Percentiles rank a stretch among this genome's conserved stretches.
Evolutionary conservation across 495 filamentous ascomycete species (phyloP).

Genomic region (Daldinia childiae): DNA sequence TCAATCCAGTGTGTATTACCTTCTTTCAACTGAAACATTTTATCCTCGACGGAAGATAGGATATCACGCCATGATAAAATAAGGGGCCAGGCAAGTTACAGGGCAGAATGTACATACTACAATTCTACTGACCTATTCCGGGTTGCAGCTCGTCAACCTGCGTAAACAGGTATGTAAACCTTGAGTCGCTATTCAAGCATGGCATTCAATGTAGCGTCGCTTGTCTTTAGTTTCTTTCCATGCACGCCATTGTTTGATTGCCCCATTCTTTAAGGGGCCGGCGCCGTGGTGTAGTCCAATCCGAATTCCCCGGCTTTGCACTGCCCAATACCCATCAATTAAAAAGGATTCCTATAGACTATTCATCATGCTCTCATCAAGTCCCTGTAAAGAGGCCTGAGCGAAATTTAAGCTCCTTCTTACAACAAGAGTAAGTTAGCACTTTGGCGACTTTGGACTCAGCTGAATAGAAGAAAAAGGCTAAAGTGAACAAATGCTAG

Average conservation of each 20-base stretch:
- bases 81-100: neutral
- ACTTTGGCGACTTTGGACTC: neutral
- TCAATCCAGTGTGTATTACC: neutral
- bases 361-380: neutral
- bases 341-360: neutral
- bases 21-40: neutral
- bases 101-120: neutral
- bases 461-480: neutral
- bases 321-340: neutral
- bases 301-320: neutral
- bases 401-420: neutral
- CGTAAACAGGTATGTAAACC: neutral
- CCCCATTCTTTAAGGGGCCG: slow-evolving; percentile 2
- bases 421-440: neutral
- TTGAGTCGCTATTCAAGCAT: neutral
- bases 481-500: neutral
- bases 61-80: slow-evolving; percentile 5
- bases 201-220: neutral
- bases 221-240: slow-evolving; percentile 2
- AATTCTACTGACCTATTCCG: neutral
- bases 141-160: neutral
- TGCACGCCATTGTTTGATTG: slow-evolving; percentile 6
- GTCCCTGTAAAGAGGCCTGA: neutral
- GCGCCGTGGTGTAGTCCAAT: neutral
- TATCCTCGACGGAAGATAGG: neutral